phyloP scores from a whole-genome alignment of 1,284 basidiomycete genomes.

The Austroboletus olivaceoglutinosus region DNA sequence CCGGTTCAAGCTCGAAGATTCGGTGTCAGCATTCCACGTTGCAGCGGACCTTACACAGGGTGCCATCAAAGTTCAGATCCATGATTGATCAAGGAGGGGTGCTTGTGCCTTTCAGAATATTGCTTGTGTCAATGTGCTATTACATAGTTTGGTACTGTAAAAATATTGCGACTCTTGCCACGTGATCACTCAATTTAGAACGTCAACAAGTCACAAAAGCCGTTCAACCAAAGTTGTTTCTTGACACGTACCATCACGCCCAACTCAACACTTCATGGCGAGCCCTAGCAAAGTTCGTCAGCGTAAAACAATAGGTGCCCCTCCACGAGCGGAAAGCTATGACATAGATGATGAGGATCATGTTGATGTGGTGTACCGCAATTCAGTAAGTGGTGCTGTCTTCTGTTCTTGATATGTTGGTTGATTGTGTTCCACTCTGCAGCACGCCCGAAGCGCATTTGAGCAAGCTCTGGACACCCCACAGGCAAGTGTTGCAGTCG shows the following conservation, averaged over 20 bases:
- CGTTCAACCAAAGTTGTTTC: background rate
- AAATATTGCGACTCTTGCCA: background rate
- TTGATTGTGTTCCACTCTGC: constrained; percentile 3
- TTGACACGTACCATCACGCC: constrained; percentile 1
- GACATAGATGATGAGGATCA: constrained; percentile 37
- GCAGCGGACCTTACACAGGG: constrained; percentile 66
- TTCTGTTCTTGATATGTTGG: constrained; percentile 1
- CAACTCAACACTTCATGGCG: constrained; percentile 27
- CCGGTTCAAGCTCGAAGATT: constrained; percentile 73
- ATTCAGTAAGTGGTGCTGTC: constrained; percentile 20
- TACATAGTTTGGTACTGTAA: too few species aligned
- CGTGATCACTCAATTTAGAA: constrained; percentile 17
- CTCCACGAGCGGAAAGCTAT: constrained; percentile 27
- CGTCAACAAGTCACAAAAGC: constrained; percentile 1
- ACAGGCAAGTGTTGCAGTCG: constrained; percentile 56
- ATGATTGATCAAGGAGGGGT: constrained; percentile 37
- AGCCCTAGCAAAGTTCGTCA: constrained; percentile 35
- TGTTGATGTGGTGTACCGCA: constrained; percentile 33
- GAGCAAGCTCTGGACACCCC: constrained; percentile 62
- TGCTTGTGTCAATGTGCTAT: too few species aligned
- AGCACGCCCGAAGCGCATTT: constrained; percentile 55
- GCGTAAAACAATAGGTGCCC: constrained; percentile 19
- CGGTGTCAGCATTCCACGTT: constrained; percentile 76
- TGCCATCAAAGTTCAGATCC: constrained; percentile 65
- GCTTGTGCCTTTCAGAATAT: background rate